Evolutionary conservation across 108 stramenopile species (phyloP), one percentile per base, ranked within the genome.

Genomic region (Tribonema minus): DNA sequence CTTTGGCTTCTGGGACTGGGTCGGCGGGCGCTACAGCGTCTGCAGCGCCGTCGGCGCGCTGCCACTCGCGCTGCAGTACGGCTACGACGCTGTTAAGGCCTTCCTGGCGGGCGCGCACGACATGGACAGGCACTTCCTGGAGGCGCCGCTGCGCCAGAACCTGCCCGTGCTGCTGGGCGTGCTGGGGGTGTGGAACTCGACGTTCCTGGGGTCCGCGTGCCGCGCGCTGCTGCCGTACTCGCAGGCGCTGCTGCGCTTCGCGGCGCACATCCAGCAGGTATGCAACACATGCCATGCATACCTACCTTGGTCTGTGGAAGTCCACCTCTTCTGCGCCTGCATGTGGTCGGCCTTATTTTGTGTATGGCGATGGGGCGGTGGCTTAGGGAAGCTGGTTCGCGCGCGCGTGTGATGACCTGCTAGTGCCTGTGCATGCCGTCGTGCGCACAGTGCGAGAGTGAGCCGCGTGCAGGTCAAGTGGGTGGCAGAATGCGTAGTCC

Each of bases 1-100:
- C 37, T 99, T 96, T 88, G 91, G 87, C 23, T 90, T 97, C 76
- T 97, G 94, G 94, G 91, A 96, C 85, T 98, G 96, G 96, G 93
- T 96, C 28, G 94, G 94, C 27, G 96, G 95, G 7, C 87, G 97
- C 20, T 99, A 92, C 86, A 77, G 72, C 62, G 88, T 89, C 20
- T 86, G 82, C 84, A 88, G 87, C 23, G 84, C 87, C 9, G 88
- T 89, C 2, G 87, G 88, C 23, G 68, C 98, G 25, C 74, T 98
- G 2, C 96, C 98, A 0, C 79, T 99, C 20, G 86, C 92, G 7
- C 76, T 99, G 30, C 93, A 94, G 41, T 98, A 93, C 83, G 88
- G 71, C 2, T 91, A 85, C 68, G 83, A 83, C 3, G 84, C 95
- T 28, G 89, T 94, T 70, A 63, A 79, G 67, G 68, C 87, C 38